These are phyloP conservation scores for Ziziphus jujuba DNA, from an alignment of 306 rosid genomes.

Conservation along the genomic window DNA sequence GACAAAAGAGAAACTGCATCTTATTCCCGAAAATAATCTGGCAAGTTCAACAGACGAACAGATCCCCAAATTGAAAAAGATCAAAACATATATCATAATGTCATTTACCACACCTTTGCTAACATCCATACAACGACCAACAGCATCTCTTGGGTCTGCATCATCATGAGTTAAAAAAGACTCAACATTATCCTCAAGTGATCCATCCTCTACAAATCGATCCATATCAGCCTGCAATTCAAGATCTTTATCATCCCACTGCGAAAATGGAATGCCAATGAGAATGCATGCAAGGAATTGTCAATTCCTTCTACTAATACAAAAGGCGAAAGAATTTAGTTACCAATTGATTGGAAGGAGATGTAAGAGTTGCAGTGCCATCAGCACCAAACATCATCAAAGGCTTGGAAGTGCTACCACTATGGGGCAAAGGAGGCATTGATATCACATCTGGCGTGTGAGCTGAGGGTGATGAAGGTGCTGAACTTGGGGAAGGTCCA, in stretches of 20 bases:
- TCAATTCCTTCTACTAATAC: conserved; percentile 46
- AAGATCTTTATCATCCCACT: conserved; percentile 99
- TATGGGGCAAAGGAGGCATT: conserved; percentile 90
- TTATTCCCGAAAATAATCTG: conserved; percentile 12
- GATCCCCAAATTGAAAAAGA: conserved; percentile 7
- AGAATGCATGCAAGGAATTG: conserved; percentile 64
- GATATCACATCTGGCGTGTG: conserved; percentile 98
- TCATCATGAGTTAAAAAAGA: conserved; percentile 98
- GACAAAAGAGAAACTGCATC: conserved; percentile 2
- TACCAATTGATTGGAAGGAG: conserved; percentile 95
- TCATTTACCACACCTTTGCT: conserved; percentile 82
- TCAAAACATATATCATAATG: conserved; percentile 15
- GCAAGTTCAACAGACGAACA: conserved; percentile 8
- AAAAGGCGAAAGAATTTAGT: conserved; percentile 40
- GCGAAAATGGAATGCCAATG: conserved; percentile 95
- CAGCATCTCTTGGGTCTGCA: conserved; percentile 87
- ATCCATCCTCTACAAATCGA: conserved; percentile 92
- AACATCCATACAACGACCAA: conserved; percentile 92
- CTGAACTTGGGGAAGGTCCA: conserved; percentile 98
- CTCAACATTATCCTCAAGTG: conserved; percentile 95
- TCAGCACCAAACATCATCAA: conserved; percentile 81
- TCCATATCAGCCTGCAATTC: conserved; percentile 99
- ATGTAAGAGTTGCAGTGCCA: conserved; percentile 80
- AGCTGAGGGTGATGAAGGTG: conserved; percentile 97
- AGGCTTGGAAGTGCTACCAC: conserved; percentile 86